Evolutionary conservation across 192 early-diverging fungal genomes (phyloP).

Genomic region (Chytriomyces confervae): DNA sequence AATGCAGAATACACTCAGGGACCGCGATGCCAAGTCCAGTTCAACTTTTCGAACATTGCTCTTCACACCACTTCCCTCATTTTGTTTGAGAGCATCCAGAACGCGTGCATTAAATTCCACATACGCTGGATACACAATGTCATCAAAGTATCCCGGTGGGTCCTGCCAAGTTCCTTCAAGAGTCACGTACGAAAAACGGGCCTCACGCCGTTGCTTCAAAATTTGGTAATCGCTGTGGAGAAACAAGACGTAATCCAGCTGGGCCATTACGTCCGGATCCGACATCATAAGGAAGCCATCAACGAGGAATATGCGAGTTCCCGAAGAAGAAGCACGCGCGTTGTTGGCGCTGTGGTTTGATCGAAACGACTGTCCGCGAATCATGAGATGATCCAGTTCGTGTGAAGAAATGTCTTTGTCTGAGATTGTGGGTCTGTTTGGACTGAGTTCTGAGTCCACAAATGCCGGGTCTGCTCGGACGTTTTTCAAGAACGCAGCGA

Average conservation of each 20-base stretch:
- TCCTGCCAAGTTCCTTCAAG: constrained; percentile 64
- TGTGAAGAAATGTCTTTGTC: constrained; percentile 8
- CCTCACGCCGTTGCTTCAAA: constrained; percentile 68
- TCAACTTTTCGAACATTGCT: not conserved
- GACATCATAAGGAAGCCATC: constrained; percentile 86
- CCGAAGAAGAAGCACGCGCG: not conserved
- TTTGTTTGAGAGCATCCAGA: not conserved
- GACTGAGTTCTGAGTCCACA: constrained; percentile 7
- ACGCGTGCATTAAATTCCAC: not conserved
- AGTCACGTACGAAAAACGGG: constrained; percentile 74
- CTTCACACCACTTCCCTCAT: not conserved
- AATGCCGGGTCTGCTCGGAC: not conserved
- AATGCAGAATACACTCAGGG: not conserved
- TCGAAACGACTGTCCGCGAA: not conserved
- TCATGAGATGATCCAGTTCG: not conserved
- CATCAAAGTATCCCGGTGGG: constrained; percentile 19
- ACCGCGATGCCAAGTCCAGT: not conserved
- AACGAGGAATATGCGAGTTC: constrained; percentile 51
- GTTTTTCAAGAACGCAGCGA: not conserved
- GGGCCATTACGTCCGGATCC: constrained; percentile 46
- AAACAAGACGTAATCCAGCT: constrained; percentile 61
- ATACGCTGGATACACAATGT: constrained; percentile 23
- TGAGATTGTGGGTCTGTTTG: constrained; percentile 19
- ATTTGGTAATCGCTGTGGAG: constrained; percentile 65
- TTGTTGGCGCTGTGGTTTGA: not conserved